Conservation (phyloP, 108 stramenopile species). For the Stephanodiscus triporus region DNA sequence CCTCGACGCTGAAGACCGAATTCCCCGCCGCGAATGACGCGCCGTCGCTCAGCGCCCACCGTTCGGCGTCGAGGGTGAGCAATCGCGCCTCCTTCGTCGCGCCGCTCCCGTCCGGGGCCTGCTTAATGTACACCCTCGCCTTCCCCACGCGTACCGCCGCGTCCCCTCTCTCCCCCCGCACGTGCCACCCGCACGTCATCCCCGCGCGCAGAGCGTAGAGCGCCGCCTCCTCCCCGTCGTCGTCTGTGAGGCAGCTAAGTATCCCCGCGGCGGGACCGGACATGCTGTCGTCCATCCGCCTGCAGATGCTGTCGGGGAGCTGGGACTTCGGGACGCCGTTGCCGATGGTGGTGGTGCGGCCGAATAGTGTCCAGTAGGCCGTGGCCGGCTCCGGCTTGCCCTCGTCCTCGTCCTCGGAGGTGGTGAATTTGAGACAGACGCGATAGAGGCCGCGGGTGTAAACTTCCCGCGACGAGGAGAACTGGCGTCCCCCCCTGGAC, state of each 20-base stretch:
- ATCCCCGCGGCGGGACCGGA: constrained; percentile 85
- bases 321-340: constrained; percentile 78
- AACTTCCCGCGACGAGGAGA: constrained; percentile 78
- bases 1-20: constrained; percentile 89
- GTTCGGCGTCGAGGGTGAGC: constrained; percentile 85
- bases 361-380: constrained; percentile 87
- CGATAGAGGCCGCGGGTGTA: constrained; percentile 83
- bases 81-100: constrained; percentile 69
- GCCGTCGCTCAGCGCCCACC: constrained; percentile 84
- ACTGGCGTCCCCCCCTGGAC: constrained; percentile 83
- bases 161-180: constrained; percentile 87
- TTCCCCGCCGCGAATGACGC: constrained; percentile 90
- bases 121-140: constrained; percentile 68
- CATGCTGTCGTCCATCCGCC: constrained; percentile 91
- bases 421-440: constrained; percentile 90
- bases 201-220: constrained; percentile 67
- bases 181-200: constrained; percentile 89
- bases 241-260: constrained; percentile 66
- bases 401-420: constrained; percentile 91
- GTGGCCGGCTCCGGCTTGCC: constrained; percentile 92
- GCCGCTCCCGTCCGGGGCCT: constrained; percentile 46
- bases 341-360: constrained; percentile 83
- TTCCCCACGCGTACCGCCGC: constrained; percentile 88
- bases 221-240: constrained; percentile 86
- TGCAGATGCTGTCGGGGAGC: constrained; percentile 84